Evolutionary conservation across 2,329 filamentous ascomycete genomes (phyloP).

Genomic region (Colletotrichum sp.): DNA sequence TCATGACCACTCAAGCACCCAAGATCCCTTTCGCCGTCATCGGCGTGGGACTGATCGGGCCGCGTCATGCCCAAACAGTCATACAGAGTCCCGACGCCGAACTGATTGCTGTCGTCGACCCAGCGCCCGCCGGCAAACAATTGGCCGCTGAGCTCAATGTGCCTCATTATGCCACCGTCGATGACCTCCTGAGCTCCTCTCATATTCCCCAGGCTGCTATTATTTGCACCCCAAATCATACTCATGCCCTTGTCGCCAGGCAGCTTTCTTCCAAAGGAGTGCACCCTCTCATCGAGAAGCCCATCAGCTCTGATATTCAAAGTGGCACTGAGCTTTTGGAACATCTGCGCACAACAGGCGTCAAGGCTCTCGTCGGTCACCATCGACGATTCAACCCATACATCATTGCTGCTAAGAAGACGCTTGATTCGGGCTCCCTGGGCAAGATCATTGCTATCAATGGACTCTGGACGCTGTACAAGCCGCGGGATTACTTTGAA

Average conservation of each 20-base stretch:
- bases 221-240: conserved; percentile 65
- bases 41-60: conserved; percentile 34
- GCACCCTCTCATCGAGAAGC: conserved; percentile 64
- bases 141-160: conserved; percentile 27
- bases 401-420: conserved; percentile 52
- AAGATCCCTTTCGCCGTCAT: conserved; percentile 31
- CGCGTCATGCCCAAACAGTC: conserved; percentile 34
- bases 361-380: conserved; percentile 61
- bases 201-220: conserved; percentile 56
- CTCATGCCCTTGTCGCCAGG: conserved; percentile 56
- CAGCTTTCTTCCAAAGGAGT: conserved; percentile 51
- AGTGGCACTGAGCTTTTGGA: conserved; percentile 37
- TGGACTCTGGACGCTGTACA: conserved; percentile 59
- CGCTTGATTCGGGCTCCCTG: conserved; percentile 41
- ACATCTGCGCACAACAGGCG: conserved; percentile 28
- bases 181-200: conserved; percentile 43
- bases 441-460: conserved; percentile 57
- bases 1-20: neutral
- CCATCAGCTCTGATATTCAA: conserved; percentile 48
- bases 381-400: conserved; percentile 66
- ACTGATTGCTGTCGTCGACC: conserved; percentile 35
- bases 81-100: conserved; percentile 22
- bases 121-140: conserved; percentile 23
- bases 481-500: conserved; percentile 57
- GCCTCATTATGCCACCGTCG: conserved; percentile 35